Percentiles rank a stretch among this genome's conserved stretches.
Evolutionary conservation across 1,284 basidiomycete species (phyloP).

Genomic region (Tranzscheliella williamsii): DNA sequence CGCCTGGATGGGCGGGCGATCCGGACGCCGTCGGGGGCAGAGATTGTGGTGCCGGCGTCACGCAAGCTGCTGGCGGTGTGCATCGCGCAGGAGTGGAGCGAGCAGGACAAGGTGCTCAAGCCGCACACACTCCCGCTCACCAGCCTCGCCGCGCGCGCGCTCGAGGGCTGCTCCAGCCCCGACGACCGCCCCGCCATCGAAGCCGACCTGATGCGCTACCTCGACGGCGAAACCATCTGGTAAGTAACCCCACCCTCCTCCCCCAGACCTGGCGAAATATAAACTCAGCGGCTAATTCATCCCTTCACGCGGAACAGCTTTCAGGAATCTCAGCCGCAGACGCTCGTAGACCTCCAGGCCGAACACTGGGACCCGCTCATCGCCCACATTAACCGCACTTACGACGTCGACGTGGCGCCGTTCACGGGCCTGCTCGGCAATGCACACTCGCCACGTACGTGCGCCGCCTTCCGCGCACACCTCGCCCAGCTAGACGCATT

Average conservation of each 20-base stretch:
- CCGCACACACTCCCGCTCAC: constrained; percentile 90
- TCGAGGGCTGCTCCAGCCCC: constrained; percentile 75
- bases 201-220: constrained; percentile 77
- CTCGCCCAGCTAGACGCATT: constrained; percentile 24
- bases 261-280: too few species aligned
- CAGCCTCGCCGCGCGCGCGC: constrained; percentile 77
- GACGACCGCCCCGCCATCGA: constrained; percentile 70
- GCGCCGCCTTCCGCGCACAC: constrained; percentile 15
- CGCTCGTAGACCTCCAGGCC: constrained; percentile 78
- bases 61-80: constrained; percentile 77
- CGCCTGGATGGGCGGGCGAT: constrained; percentile 82
- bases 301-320: constrained; percentile 69
- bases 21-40: constrained; percentile 81
- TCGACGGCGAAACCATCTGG: constrained; percentile 96
- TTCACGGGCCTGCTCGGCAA: constrained; percentile 37
- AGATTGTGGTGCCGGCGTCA: constrained; percentile 72
- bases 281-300: too few species aligned
- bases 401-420: constrained; percentile 60
- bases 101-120: constrained; percentile 82
- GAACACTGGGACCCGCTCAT: constrained; percentile 87
- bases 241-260: constrained; percentile 62
- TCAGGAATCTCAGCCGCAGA: constrained; percentile 75
- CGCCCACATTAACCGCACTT: constrained; percentile 75
- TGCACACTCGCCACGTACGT: constrained; percentile 19
- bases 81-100: constrained; percentile 94